Evolutionary conservation across 2,329 filamentous ascomycete species (phyloP), one percentile per base, ranked within the genome.

Genomic region (Colletotrichum salicis): DNA sequence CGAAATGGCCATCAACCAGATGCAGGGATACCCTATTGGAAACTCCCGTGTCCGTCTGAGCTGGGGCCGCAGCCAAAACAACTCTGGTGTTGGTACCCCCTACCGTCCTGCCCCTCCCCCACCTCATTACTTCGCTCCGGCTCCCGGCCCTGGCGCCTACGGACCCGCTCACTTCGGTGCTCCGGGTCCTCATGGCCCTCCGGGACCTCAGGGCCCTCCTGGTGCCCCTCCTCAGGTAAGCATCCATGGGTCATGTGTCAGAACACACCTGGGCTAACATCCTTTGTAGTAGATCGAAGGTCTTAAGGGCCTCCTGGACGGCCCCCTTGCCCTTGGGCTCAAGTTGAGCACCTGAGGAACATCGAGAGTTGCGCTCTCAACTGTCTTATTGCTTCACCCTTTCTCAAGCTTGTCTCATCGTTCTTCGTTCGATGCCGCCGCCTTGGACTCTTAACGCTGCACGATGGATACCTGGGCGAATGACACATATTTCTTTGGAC

Each of bases 1-100:
- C 15, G 96, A 99, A 86, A 99, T 99, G 96, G 96, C 96, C 77
- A 99, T 99, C 89, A 99, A 99, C 86, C 96, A 99, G 86, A 99
- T 99, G 96, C 96, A 99, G 85, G 96, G 96, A 73, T 99, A 99
- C 82, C 96, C 96, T 29, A 99, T 99, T 79, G 96, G 96, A 67
- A 99, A 99, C 88, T 98, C 96, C 58, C 95, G 96, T 76, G 96
- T 99, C 72, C 95, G 96, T 79, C 90, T 99, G 76, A 97, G 94
- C 82, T 99, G 96, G 96, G 96, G 96, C 75, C 94, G 96, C 75
- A 97, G 94, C 67, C 96, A 99, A 88, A 99, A 98, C 91, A 99
- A 99, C 88, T 98, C 96, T 74, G 96, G 96, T 70, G 96, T 97
- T 72, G 96, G 96, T 76, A 98, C 96, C 76, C 96, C 96, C 71